Conservation (phyloP, 179 eudicot species). For the Gypsophila paniculata region DNA sequence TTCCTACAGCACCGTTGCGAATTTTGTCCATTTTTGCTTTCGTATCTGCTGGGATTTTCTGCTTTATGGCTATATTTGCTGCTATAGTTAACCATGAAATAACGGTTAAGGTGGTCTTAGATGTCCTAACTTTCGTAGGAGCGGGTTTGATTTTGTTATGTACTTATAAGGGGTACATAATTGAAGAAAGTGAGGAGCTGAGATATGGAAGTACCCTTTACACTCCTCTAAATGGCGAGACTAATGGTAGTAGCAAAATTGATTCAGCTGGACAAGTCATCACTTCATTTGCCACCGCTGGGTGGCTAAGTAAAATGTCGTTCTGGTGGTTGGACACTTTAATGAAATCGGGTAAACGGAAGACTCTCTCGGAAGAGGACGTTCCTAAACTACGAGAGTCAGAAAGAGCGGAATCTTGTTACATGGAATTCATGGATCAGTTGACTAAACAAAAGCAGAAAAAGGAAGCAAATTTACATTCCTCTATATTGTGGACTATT, state of each 20-base stretch:
- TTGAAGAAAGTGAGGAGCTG: constrained; percentile 30
- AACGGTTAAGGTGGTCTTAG: constrained; percentile 29
- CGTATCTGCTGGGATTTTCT: constrained; percentile 39
- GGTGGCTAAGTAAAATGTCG: constrained; percentile 33
- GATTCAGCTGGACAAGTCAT: constrained; percentile 13
- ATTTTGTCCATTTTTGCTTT: constrained; percentile 46
- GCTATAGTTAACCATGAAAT: constrained; percentile 29
- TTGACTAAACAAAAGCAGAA: constrained; percentile 18
- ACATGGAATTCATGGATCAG: constrained; percentile 27
- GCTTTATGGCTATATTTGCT: constrained; percentile 38
- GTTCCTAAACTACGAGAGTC: constrained; percentile 30
- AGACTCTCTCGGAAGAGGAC: constrained; percentile 32
- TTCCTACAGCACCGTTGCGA: constrained; percentile 37
- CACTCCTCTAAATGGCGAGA: constrained; percentile 29
- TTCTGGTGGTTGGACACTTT: constrained; percentile 44
- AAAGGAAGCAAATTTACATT: constrained; percentile 15
- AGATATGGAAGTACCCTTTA: constrained; percentile 25
- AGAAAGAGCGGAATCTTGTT: constrained; percentile 37
- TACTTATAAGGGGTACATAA: constrained; percentile 45
- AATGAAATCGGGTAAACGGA: constrained; percentile 34
- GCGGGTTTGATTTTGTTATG: constrained; percentile 32
- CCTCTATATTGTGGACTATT: constrained; percentile 32
- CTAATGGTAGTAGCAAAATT: constrained; percentile 13
- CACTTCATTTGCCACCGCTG: constrained; percentile 30
- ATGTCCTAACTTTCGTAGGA: constrained; percentile 34